Conservation (phyloP, 768 basidiomycete genomes). For the Russula dissimulans region DNA sequence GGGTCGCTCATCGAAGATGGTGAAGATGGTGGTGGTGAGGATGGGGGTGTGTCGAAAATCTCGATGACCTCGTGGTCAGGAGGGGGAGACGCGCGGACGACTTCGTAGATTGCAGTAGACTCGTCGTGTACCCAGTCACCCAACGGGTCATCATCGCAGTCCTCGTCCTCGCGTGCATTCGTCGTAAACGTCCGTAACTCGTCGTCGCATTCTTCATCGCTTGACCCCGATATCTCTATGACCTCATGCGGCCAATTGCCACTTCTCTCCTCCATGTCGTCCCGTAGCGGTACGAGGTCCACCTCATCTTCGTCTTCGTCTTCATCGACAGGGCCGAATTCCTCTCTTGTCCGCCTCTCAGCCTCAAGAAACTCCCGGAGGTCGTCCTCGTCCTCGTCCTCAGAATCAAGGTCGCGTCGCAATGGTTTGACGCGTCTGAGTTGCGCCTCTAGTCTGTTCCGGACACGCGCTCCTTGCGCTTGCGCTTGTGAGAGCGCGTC, state of each 20-base stretch:
- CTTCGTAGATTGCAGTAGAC: constrained; percentile 31
- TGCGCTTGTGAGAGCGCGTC: constrained; percentile 42
- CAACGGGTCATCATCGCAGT: constrained; percentile 35
- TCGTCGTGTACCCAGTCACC: constrained; percentile 35
- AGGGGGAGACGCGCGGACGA: constrained; percentile 12
- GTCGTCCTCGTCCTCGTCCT: constrained; percentile 55
- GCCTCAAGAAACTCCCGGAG: constrained; percentile 58
- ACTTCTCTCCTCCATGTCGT: constrained; percentile 24
- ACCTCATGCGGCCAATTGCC: constrained; percentile 17
- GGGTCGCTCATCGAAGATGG: background rate
- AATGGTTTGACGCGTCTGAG: constrained; percentile 33
- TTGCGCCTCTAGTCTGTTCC: constrained; percentile 28
- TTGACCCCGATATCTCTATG: constrained; percentile 12
- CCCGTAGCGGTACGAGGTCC: constrained; percentile 19
- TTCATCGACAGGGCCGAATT: constrained; percentile 40
- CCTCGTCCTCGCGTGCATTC: background rate
- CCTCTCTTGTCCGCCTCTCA: constrained; percentile 43
- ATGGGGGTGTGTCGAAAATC: constrained; percentile 27
- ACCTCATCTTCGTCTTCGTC: constrained; percentile 26
- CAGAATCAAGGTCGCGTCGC: constrained; percentile 31
- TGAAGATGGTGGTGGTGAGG: constrained; percentile 15
- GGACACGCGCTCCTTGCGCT: constrained; percentile 26
- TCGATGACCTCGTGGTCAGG: constrained; percentile 22
- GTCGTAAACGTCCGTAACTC: constrained; percentile 1
- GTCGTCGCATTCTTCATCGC: constrained; percentile 14